Evolutionary conservation across 2,329 filamentous ascomycete genomes (phyloP).

Genomic region (Rhexocercosporidium sp.): DNA sequence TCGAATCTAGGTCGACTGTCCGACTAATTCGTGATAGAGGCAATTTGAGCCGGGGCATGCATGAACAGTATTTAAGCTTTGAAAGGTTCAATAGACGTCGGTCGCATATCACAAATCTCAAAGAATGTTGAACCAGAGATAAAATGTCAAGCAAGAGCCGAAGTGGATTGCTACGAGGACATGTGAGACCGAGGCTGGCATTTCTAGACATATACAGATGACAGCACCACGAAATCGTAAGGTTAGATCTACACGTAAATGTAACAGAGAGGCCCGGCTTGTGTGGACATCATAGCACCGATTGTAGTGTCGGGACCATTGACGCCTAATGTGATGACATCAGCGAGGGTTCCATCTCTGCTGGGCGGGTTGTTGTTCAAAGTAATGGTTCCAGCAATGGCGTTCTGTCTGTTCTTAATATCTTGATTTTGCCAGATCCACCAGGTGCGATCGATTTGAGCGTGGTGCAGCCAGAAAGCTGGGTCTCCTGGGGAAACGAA

Average conservation of each 20-base stretch:
- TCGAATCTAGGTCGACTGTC: background rate
- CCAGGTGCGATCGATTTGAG: constrained; percentile 52
- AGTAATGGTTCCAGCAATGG: constrained; percentile 48
- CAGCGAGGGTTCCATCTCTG: constrained; percentile 49
- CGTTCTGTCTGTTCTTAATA: constrained; percentile 40
- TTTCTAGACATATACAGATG: constrained; percentile 14
- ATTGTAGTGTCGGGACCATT: constrained; percentile 39
- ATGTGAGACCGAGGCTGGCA: background rate
- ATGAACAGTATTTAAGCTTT: background rate
- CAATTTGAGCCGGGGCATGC: background rate
- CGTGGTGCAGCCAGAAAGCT: constrained; percentile 53
- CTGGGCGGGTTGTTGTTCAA: constrained; percentile 48
- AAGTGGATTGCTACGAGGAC: background rate
- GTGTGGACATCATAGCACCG: constrained; percentile 47
- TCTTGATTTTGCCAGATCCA: constrained; percentile 56
- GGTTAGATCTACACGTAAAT: constrained; percentile 43
- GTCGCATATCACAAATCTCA: no score
- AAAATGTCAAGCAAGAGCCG: background rate
- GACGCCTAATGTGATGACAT: constrained; percentile 43
- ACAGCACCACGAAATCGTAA: background rate
- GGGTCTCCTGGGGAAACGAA: constrained; percentile 52
- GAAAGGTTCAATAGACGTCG: background rate
- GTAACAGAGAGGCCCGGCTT: constrained; percentile 52
- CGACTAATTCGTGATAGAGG: background rate
- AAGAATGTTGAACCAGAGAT: no score